phyloP scores from a whole-genome alignment of 1,284 basidiomycete species.

The Ganoderma multipileum region DNA sequence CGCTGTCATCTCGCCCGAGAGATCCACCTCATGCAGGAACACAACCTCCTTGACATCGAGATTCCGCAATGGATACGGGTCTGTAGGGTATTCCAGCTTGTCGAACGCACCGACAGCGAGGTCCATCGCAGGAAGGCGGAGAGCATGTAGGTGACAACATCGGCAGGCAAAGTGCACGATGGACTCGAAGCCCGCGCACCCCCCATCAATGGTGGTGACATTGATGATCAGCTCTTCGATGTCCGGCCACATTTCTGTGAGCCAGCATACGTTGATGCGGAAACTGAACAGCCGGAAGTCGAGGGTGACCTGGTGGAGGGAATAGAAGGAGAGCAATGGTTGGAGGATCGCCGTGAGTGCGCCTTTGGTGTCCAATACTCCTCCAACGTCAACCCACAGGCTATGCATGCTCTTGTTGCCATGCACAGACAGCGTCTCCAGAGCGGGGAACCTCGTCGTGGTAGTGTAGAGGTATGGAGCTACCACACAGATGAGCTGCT shows the following conservation, averaged over 20 bases:
- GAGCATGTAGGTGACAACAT: neutral
- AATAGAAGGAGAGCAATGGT: neutral
- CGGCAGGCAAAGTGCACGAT: conserved; percentile 9
- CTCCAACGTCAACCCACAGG: no score
- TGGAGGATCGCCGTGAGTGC: neutral
- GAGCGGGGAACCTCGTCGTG: neutral
- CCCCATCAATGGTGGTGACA: neutral
- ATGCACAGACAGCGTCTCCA: neutral
- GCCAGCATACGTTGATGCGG: neutral
- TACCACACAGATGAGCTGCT: neutral
- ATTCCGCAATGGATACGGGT: conserved; percentile 2
- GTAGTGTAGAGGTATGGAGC: neutral
- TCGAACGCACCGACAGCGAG: neutral
- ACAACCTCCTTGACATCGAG: conserved; percentile 8
- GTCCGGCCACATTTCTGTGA: conserved; percentile 10
- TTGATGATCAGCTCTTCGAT: conserved; percentile 7
- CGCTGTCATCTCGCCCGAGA: conserved; percentile 2
- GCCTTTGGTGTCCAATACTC: neutral
- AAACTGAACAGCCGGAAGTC: neutral
- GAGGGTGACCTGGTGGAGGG: neutral
- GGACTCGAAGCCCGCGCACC: conserved; percentile 11
- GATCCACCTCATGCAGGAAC: conserved; percentile 7
- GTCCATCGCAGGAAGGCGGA: conserved; percentile 14
- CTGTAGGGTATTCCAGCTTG: neutral
- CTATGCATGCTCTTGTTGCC: no score